A percentile compares a stretch with the other conserved stretches of the same genome.
Conservation (phyloP, 2,329 filamentous ascomycete genomes). For the Boeremia lycopersici region DNA sequence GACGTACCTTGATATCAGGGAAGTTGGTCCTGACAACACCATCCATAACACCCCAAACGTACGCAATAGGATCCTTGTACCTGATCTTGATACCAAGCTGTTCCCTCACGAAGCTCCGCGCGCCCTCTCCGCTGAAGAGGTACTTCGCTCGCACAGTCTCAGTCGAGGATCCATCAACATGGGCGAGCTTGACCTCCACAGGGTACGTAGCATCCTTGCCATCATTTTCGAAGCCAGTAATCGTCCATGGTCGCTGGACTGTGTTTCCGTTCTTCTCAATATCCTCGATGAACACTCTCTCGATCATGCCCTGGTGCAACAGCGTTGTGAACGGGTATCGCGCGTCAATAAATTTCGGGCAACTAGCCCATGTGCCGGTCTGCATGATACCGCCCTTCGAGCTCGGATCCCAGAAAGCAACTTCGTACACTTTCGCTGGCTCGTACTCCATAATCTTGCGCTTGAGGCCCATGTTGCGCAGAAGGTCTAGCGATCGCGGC, state of each 20-base stretch:
- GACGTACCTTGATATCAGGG: conserved; percentile 63
- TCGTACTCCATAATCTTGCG: conserved; percentile 84
- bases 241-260: conserved; percentile 66
- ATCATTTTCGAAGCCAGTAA: conserved; percentile 66
- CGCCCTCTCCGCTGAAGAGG: conserved; percentile 67
- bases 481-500: conserved; percentile 82
- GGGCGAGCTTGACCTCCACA: conserved; percentile 77
- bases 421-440: conserved; percentile 81
- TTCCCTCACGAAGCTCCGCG: conserved; percentile 64
- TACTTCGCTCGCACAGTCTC: conserved; percentile 71
- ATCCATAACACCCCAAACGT: conserved; percentile 72
- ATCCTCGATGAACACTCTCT: conserved; percentile 66
- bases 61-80: conserved; percentile 67
- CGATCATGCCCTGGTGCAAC: conserved; percentile 67
- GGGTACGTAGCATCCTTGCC: conserved; percentile 72
- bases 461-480: conserved; percentile 90
- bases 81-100: conserved; percentile 70
- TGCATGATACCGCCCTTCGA: conserved; percentile 61
- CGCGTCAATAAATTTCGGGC: conserved; percentile 78
- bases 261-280: conserved; percentile 63
- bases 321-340: conserved; percentile 68
- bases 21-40: conserved; percentile 68
- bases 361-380: conserved; percentile 80
- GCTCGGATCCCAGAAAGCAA: conserved; percentile 68
- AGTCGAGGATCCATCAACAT: conserved; percentile 72